Evolutionary conservation across 306 rosid genomes (phyloP).

Genomic region (Lathyrus aphaca): DNA sequence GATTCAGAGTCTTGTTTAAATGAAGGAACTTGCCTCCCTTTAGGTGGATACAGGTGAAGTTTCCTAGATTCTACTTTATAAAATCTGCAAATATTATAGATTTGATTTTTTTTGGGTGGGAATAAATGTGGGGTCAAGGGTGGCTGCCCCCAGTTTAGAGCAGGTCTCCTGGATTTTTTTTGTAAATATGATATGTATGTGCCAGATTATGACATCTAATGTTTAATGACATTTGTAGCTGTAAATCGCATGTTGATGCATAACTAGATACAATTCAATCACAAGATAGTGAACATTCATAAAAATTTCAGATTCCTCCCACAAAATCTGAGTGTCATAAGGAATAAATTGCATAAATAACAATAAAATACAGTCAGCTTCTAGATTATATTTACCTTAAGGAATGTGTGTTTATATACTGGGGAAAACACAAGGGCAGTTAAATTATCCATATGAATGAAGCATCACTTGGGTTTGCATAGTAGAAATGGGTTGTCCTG

Average conservation of each 20-base stretch:
- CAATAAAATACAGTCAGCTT: slow-evolving; percentile 13
- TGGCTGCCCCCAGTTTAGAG: background rate
- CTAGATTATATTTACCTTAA: slow-evolving; percentile 11
- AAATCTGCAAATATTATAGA: slow-evolving; percentile 3
- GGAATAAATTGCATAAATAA: slow-evolving; percentile 11
- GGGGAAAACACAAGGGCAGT: slow-evolving; percentile 25
- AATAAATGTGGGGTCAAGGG: background rate
- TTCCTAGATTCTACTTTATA: slow-evolving; percentile 37
- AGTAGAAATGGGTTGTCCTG: slow-evolving; percentile 27
- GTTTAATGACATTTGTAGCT: slow-evolving; percentile 5
- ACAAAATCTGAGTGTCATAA: background rate
- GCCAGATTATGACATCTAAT: background rate
- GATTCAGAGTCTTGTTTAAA: slow-evolving; percentile 78
- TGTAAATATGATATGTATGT: slow-evolving; percentile 7
- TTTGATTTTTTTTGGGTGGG: slow-evolving; percentile 12
- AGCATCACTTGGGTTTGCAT: slow-evolving; percentile 21
- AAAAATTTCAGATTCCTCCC: slow-evolving; percentile 5
- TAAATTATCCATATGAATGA: slow-evolving; percentile 24
- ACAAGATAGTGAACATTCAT: slow-evolving; percentile 17
- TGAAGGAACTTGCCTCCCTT: slow-evolving; percentile 81
- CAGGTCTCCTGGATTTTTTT: background rate
- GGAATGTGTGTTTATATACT: slow-evolving; percentile 13
- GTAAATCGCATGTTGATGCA: slow-evolving; percentile 7
- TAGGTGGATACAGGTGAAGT: slow-evolving; percentile 98
- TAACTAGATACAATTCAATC: slow-evolving; percentile 26